These are phyloP conservation scores for Peronospora belbahrii DNA, from an alignment of 352 stramenopile species.

Conservation along the genomic window DNA sequence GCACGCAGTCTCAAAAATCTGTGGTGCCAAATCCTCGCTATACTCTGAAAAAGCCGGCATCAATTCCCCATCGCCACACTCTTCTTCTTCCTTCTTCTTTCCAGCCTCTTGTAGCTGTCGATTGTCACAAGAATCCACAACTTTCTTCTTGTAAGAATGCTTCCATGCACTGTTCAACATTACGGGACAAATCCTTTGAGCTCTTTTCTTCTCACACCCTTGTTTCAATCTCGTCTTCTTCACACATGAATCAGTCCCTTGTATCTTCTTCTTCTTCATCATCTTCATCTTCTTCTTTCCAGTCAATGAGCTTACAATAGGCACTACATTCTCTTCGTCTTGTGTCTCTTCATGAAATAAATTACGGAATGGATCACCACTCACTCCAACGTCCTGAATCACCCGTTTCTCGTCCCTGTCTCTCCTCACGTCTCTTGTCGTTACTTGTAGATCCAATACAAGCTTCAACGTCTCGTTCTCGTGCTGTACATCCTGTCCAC, in stretches of 20 bases:
- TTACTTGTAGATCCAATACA: constrained; percentile 26
- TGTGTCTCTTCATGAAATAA: too few relatives aligned
- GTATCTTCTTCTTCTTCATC: too few relatives aligned
- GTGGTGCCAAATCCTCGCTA: constrained; percentile 27
- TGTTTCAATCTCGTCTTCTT: too few relatives aligned
- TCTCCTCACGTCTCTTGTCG: not conserved
- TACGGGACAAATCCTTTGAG: constrained; percentile 22
- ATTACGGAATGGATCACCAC: constrained; percentile 31
- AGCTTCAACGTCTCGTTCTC: constrained; percentile 19
- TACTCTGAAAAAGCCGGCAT: constrained; percentile 14
- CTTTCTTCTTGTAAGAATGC: constrained; percentile 13
- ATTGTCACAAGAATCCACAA: not conserved
- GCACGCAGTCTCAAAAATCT: constrained; percentile 9
- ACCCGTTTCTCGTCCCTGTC: not conserved
- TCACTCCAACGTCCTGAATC: constrained; percentile 1
- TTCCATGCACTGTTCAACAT: constrained; percentile 19
- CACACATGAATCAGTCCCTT: too few relatives aligned
- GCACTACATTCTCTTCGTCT: too few relatives aligned
- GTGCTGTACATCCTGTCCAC: not conserved
- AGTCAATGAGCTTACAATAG: too few relatives aligned
- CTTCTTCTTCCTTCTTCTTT: not conserved
- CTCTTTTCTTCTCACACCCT: too few relatives aligned
- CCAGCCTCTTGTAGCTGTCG: not conserved
- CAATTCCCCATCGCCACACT: not conserved
- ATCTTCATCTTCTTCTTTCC: too few relatives aligned